Conservation (phyloP, 352 stramenopile genomes). For the Globisporangium recalcitrans region DNA sequence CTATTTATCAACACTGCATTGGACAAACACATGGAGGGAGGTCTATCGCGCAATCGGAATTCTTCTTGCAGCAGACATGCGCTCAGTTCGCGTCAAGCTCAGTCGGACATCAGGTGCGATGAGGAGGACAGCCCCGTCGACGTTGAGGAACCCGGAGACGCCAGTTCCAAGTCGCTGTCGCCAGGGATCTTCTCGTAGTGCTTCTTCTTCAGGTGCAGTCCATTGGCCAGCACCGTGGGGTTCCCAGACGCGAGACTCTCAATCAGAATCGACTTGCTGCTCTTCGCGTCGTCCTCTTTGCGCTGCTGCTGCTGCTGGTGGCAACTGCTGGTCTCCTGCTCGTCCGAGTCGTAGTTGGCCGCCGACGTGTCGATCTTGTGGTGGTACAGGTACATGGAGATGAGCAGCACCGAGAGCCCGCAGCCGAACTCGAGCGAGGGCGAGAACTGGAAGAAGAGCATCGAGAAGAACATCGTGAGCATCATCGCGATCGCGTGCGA, state of each 20-base stretch:
- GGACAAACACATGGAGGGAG: no score
- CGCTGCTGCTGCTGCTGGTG: neutral
- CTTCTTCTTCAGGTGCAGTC: constrained; percentile 47
- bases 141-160: constrained; percentile 13
- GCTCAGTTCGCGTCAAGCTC: neutral
- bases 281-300: neutral
- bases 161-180: constrained; percentile 30
- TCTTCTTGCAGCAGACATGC: no score
- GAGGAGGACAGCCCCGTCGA: constrained; percentile 5
- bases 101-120: constrained; percentile 8
- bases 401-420: constrained; percentile 67
- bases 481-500: constrained; percentile 86
- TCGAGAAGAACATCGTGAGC: constrained; percentile 85
- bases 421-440: constrained; percentile 82
- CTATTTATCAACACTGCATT: no score
- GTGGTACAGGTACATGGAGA: constrained; percentile 89
- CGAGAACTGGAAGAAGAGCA: constrained; percentile 81
- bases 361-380: constrained; percentile 41
- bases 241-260: constrained; percentile 1
- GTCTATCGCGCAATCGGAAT: no score
- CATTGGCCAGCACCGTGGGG: neutral
- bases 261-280: constrained; percentile 5
- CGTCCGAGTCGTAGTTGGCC: constrained; percentile 10
- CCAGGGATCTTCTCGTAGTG: constrained; percentile 52
- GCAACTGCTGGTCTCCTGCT: constrained; percentile 10